Conservation (phyloP, 169 alveolate genomes). For the Plasmodium cynomolgi region DNA sequence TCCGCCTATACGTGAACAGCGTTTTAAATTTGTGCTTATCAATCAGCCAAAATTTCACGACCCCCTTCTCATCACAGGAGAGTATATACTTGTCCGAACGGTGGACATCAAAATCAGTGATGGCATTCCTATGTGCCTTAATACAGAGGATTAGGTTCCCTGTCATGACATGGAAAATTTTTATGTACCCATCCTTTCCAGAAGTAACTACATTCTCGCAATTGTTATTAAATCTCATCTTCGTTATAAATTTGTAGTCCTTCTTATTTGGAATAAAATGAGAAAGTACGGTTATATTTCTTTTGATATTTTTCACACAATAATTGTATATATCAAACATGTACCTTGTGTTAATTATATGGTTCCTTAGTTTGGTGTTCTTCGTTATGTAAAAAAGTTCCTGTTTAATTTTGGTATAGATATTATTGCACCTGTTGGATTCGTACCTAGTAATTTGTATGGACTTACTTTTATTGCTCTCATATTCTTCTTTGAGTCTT, state of each 20-base stretch:
- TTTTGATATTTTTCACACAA: slow-evolving; percentile 52
- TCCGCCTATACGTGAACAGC: slow-evolving; percentile 45
- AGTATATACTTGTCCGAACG: slow-evolving; percentile 57
- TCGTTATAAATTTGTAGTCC: slow-evolving; percentile 47
- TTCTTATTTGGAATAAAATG: slow-evolving; percentile 63
- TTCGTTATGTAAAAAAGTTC: slow-evolving; percentile 25
- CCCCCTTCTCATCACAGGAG: slow-evolving; percentile 68
- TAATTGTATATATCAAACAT: slow-evolving; percentile 35
- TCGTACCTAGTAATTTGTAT: slow-evolving; percentile 55
- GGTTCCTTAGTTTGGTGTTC: slow-evolving; percentile 22
- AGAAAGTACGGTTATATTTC: slow-evolving; percentile 55
- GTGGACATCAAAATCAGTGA: slow-evolving; percentile 72
- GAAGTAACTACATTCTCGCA: slow-evolving; percentile 49
- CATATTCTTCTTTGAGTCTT: slow-evolving; percentile 63
- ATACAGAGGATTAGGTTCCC: slow-evolving; percentile 53
- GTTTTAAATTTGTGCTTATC: slow-evolving; percentile 47
- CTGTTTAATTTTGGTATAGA: slow-evolving; percentile 30
- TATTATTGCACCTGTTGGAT: slow-evolving; percentile 19
- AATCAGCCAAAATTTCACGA: slow-evolving; percentile 16
- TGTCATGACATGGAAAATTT: slow-evolving; percentile 44
- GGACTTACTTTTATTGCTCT: slow-evolving; percentile 18
- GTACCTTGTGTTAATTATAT: not conserved
- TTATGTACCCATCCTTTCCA: slow-evolving; percentile 71
- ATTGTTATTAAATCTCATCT: slow-evolving; percentile 29
- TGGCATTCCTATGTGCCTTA: slow-evolving; percentile 14